Percentiles rank a stretch among this genome's conserved stretches.
Evolutionary conservation across 2,329 filamentous ascomycete species (phyloP).

Genomic region (Thielaviopsis euricoi): DNA sequence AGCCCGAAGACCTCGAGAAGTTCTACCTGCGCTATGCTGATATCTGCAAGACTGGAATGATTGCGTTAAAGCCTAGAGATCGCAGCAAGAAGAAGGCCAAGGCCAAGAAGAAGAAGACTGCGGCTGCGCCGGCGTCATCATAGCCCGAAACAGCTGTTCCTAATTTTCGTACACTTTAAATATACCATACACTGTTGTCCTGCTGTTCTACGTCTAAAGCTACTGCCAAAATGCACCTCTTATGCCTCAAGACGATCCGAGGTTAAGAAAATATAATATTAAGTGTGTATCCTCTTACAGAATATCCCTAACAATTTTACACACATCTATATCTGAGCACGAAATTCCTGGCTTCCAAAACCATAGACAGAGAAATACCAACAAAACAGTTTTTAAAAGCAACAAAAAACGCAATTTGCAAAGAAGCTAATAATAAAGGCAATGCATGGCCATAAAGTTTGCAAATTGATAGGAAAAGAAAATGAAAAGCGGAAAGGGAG

Average conservation of each 20-base stretch:
- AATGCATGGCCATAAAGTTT: not conserved
- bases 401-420: not conserved
- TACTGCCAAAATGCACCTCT: not conserved
- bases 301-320: not conserved
- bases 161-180: not conserved
- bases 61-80: constrained; percentile 79
- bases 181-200: not conserved
- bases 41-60: constrained; percentile 78
- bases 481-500: constrained; percentile 1
- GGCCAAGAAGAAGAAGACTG: constrained; percentile 52
- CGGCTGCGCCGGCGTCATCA: constrained; percentile 13
- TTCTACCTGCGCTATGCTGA: constrained; percentile 85
- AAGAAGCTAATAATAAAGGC: not conserved
- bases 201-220: not conserved
- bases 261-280: no score
- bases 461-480: not conserved
- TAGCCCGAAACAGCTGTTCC: not conserved
- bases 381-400: not conserved
- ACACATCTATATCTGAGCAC: not conserved
- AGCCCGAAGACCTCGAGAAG: constrained; percentile 54
- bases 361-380: not conserved
- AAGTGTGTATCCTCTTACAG: not conserved
- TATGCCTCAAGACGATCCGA: no score
- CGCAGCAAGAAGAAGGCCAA: constrained; percentile 72
- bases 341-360: not conserved